Base-by-base conservation (phyloP, 305 asterid species). In the Fraxinus baroniana region DNA sequence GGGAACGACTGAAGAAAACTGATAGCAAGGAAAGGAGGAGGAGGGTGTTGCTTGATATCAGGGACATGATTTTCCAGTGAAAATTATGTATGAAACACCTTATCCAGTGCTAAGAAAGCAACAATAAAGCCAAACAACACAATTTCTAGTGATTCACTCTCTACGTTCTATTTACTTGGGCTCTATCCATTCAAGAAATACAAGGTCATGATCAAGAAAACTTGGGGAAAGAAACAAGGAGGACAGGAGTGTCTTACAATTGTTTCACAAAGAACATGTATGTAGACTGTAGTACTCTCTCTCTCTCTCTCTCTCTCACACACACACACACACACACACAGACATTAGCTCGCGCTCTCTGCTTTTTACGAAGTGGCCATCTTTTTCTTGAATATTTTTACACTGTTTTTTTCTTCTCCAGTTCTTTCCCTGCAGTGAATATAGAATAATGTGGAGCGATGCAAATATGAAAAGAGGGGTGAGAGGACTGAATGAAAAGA, bases 371-470 rank as follows among this genome's bases (percentile, higher is more conserved):
- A 82, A 84, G 90, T 66, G 7, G 75, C 78, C 80, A 83, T 85
- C 85, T 85, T 87, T 81, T 75, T 75, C 83, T 84, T 78, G 90
- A 87, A 88, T 83, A 87, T 83, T 87, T 87, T 85, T 78, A 87
- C 87, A 85, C 83, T 20, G 79, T 84, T 86, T 62, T 72, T 77
- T 46, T 68, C 64, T 83, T 80, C 78, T 83, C 85, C 80, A 20
- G 70, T 60, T 74, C 79, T 37, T 79, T 33, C 12, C 73, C 82
- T 79, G 85, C 15, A 76, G 36, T 35, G 84, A 81, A 35, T 24
- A 76, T 57, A 79, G 83, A 52, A 17, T 52, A 52, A 4, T 17
- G 62, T 49, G 28, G 77, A 72, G 33, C 49, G 49, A 18, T 55
- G 22, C 66, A 55, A 55, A 55, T 55, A 55, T 18, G 66, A n/a